Evolutionary conservation across 768 basidiomycete species (phyloP), one percentile per base, ranked within the genome.

Genomic region (Amanita jacksonii): DNA sequence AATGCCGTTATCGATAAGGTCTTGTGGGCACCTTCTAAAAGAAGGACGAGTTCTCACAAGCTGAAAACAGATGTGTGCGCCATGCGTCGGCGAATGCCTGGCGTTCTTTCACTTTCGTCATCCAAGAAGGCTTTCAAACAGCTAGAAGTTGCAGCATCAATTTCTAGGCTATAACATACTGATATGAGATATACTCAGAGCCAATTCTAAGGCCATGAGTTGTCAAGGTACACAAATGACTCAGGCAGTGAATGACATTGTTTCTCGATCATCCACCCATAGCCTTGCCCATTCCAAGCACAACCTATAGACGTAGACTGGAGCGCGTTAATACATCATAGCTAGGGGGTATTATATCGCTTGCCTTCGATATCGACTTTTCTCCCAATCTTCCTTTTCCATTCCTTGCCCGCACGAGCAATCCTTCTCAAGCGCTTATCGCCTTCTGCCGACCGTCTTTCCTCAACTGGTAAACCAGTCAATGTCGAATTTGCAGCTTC

Each of bases 311-410:
- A 92, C 80, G 58, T 94, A 92, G 27, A 76, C 88, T 89, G 31
- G 6, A 42, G 3, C 20, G 10, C 7, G 5, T 16, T 24, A 16
- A 20, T 30, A 41, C 27, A 30, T 41, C 16, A n/a, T 22, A 15
- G 39, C 10, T 5, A 10, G 15, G n/a, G 9, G 10, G 20, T 1
- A 3, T 6, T 8, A 22, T 20, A n/a, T 35, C 9, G 13, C 78
- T 50, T 49, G 89, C 90, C 84, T 75, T 97, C 89, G 86, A 96
- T 91, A 64, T 97, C 94, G 44, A 82, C 69, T 44, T 74, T 79
- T 39, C 94, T 64, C 20, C 88, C 89, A 15, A 89, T 73, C 1
- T 79, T 85, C 54, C 77, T 74, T 61, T 85, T 90, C 94, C 94
- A 98, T 47, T 86, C 75, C 56, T 91, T 81, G n/a, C 94, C 93